These are phyloP conservation scores for Clarireedia homoeocarpa DNA, from an alignment of 2,329 filamentous ascomycete species.

Conservation along the genomic window DNA sequence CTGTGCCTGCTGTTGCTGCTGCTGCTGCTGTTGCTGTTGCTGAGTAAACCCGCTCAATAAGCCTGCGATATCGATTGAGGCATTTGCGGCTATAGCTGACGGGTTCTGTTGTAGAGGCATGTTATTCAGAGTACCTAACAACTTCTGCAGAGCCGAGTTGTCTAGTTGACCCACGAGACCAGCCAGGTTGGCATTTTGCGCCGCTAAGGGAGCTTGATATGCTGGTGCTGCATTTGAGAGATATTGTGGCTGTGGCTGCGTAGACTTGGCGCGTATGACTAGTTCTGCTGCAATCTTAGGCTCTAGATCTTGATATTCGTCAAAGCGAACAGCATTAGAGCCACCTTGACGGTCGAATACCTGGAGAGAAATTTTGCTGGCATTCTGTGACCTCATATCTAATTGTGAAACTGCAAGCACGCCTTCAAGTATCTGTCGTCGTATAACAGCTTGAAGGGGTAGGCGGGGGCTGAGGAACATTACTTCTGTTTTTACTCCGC, in stretches of 20 bases:
- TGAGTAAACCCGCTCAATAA: conserved; percentile 26
- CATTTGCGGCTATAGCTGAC: conserved; percentile 28
- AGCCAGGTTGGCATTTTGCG: conserved; percentile 45
- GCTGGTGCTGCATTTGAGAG: conserved; percentile 15
- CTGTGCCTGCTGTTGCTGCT: conserved; percentile 31
- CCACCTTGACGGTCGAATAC: conserved; percentile 76
- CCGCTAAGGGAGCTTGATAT: conserved; percentile 30
- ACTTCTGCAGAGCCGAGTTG: conserved; percentile 59
- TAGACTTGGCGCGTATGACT: conserved; percentile 61
- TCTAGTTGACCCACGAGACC: conserved; percentile 62
- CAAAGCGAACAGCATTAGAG: conserved; percentile 65
- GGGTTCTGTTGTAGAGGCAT: conserved; percentile 18
- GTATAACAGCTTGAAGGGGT: conserved; percentile 69
- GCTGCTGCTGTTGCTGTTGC: conserved; percentile 28
- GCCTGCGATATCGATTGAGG: conserved; percentile 27
- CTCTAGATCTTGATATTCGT: conserved; percentile 80
- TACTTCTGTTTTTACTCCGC: conserved; percentile 67
- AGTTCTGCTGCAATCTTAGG: conserved; percentile 73
- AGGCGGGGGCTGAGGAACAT: conserved; percentile 73
- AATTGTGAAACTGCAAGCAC: conserved; percentile 79
- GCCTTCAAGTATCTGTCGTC: conserved; percentile 79
- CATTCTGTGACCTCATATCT: conserved; percentile 58
- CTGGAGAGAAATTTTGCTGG: conserved; percentile 70
- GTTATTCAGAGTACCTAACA: conserved; percentile 50
- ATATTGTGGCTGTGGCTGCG: conserved; percentile 30